Percentiles rank a stretch among this genome's conserved stretches.
These are phyloP conservation scores for Cyberlindnera veronae DNA, from an alignment of 805 yeast genomes.

Conservation along the genomic window DNA sequence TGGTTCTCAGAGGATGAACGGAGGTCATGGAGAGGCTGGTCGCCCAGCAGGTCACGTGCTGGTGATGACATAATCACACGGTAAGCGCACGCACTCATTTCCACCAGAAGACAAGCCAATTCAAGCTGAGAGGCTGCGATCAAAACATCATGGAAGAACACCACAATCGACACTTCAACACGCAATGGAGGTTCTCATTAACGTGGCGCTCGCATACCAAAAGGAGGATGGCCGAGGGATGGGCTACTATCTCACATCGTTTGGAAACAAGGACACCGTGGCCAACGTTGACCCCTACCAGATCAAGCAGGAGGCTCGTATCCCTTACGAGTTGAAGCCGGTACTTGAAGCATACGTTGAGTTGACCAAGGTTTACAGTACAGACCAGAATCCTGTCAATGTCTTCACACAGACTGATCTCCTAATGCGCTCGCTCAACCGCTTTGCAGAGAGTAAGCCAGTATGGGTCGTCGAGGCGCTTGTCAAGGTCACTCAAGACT, in stretches of 20 bases:
- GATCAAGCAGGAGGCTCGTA: not conserved
- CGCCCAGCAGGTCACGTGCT: no score
- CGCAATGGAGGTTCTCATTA: not conserved
- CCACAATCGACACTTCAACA: no score
- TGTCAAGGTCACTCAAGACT: slow-evolving; percentile 37
- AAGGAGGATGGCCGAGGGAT: slow-evolving; percentile 3
- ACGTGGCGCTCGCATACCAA: not conserved
- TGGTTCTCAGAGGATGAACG: no score
- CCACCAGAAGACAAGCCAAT: no score
- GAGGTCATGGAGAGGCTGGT: no score
- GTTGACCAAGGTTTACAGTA: slow-evolving; percentile 23
- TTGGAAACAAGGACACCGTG: slow-evolving; percentile 1
- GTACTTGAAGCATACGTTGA: slow-evolving; percentile 10
- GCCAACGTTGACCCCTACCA: not conserved
- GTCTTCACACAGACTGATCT: slow-evolving; percentile 32
- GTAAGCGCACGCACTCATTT: no score
- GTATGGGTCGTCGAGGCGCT: slow-evolving; percentile 50
- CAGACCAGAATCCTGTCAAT: slow-evolving; percentile 31
- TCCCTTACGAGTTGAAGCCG: slow-evolving; percentile 12
- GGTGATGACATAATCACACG: no score
- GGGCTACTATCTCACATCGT: slow-evolving; percentile 2
- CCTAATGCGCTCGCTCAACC: slow-evolving; percentile 42
- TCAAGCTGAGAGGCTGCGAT: no score
- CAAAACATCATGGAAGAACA: no score
- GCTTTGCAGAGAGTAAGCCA: slow-evolving; percentile 50